Base-by-base conservation (phyloP, 768 basidiomycete genomes). In the Lactarius deliciosus region DNA sequence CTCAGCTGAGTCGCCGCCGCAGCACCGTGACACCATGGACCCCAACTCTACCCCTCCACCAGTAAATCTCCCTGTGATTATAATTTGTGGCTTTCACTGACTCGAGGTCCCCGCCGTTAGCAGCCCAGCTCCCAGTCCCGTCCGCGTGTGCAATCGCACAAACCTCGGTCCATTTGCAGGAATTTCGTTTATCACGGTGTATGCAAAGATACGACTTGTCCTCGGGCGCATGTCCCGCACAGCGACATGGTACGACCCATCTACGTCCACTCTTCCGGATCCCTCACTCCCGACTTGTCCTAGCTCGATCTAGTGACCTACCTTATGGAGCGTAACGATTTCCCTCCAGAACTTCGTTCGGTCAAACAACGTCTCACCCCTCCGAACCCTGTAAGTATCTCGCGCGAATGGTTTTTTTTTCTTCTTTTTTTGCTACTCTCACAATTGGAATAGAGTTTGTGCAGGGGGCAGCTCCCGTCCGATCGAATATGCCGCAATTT, bases 131-230 rank as follows among this genome's bases (percentile, higher is more conserved):
- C 57, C 11, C 7, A n/a, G 3, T 11, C 53, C 6, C 1, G 0
- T 25, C 32, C 25, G 5, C 53, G 25, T 6, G 8, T 15, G 22
- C 50, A 11, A 2, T 15, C 50, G 11, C 22, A 53, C 22, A 53
- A 34, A 34, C 22, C 66, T 40, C 32, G 57, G 16, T 2, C 36
- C 5, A 67, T 67, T 34, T 67, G 66, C 32, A 67, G 66, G 25
- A 22, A 41, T 32, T 67, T 59, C 62, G 7, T 64, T 18, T 67
- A 36, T 60, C 0, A 25, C 13, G 66, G 66, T 47, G 1, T 30
- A 18, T 67, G 66, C 54, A 13, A 16, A 13, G 34, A 59, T n/a
- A 54, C 1, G 47, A 0, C 20, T 7, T 68, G 66, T 25, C 34
- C 34, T 4, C 62, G 57, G 16, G 57, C 45, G n/a, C 66, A 68